Conservation (phyloP, 2,329 filamentous ascomycete genomes). For the Fusarium scirpi region DNA sequence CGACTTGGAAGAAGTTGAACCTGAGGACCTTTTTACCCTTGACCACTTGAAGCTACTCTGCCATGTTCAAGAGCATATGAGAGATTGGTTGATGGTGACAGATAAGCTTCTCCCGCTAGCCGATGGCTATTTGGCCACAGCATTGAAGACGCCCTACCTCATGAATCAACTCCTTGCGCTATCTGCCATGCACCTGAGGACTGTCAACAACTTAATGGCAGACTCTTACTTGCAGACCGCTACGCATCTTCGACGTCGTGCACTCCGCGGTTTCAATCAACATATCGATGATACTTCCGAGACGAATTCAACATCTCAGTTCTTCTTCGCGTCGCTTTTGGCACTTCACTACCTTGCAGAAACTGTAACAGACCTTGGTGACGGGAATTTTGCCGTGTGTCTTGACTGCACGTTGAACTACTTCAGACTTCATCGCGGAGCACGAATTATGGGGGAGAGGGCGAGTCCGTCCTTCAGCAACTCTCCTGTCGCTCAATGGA, state of each 20-base stretch:
- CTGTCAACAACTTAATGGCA: background rate
- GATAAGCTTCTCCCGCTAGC: background rate
- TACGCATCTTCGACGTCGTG: constrained; percentile 4
- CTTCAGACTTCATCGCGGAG: constrained; percentile 21
- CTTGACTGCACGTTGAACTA: constrained; percentile 8
- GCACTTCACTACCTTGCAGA: constrained; percentile 26
- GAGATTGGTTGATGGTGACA: constrained; percentile 5
- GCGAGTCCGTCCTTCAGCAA: background rate
- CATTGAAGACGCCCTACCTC: constrained; percentile 17
- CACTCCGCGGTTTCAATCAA: constrained; percentile 19
- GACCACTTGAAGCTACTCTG: constrained; percentile 18
- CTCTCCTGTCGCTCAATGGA: background rate
- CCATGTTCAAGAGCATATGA: constrained; percentile 5
- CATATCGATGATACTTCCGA: constrained; percentile 4
- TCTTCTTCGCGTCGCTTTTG: constrained; percentile 22
- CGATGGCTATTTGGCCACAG: background rate
- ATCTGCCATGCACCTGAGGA: constrained; percentile 16
- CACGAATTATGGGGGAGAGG: background rate
- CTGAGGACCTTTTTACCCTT: constrained; percentile 12
- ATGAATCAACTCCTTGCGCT: constrained; percentile 33
- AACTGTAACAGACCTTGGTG: background rate
- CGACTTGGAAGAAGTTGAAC: background rate
- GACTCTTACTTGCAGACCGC: background rate
- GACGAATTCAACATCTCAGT: constrained; percentile 13
- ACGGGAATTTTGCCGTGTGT: background rate